Conservation (phyloP, 2,329 filamentous ascomycete genomes). For the Penicillium digitatum region DNA sequence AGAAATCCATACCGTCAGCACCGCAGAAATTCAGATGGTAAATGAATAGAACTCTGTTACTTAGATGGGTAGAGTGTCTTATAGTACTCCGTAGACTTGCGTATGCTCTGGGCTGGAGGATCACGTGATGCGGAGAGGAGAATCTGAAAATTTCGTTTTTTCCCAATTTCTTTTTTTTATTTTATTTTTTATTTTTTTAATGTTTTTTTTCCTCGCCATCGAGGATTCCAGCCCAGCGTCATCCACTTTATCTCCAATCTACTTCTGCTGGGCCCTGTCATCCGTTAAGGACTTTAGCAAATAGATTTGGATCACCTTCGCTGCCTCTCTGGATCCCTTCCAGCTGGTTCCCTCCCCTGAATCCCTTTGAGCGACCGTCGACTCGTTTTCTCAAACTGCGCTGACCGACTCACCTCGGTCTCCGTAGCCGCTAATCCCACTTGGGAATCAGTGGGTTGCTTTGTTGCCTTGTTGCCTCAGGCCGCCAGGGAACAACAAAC, state of each 20-base stretch:
- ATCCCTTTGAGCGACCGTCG: slow-evolving; percentile 17
- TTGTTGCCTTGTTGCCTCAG: slow-evolving; percentile 14
- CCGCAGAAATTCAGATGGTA: not conserved
- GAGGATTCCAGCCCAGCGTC: slow-evolving; percentile 23
- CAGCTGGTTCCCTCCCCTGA: slow-evolving; percentile 18
- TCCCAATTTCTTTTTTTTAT: slow-evolving; percentile 12
- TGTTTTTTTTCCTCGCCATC: slow-evolving; percentile 22
- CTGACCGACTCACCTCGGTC: slow-evolving; percentile 21
- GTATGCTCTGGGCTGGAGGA: too few species aligned
- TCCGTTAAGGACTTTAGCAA: slow-evolving; percentile 5
- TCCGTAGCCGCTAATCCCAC: slow-evolving; percentile 24
- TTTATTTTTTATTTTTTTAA: slow-evolving; percentile 20
- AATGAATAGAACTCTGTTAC: not conserved
- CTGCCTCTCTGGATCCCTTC: slow-evolving; percentile 6
- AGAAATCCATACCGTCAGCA: not conserved
- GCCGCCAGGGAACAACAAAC: slow-evolving; percentile 25
- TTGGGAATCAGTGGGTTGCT: slow-evolving; percentile 7
- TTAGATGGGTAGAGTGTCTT: not conserved
- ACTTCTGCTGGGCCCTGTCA: slow-evolving; percentile 10
- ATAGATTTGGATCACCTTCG: slow-evolving; percentile 3
- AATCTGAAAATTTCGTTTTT: slow-evolving; percentile 13
- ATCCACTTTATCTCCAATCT: slow-evolving; percentile 24
- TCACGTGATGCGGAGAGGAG: slow-evolving; percentile 25
- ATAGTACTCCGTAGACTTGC: not conserved
- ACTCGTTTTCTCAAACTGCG: slow-evolving; percentile 22